Evolutionary conservation across 2,329 filamentous ascomycete genomes (phyloP), one percentile per base, ranked within the genome.

Genomic region (Pseudocercospora eumusae): DNA sequence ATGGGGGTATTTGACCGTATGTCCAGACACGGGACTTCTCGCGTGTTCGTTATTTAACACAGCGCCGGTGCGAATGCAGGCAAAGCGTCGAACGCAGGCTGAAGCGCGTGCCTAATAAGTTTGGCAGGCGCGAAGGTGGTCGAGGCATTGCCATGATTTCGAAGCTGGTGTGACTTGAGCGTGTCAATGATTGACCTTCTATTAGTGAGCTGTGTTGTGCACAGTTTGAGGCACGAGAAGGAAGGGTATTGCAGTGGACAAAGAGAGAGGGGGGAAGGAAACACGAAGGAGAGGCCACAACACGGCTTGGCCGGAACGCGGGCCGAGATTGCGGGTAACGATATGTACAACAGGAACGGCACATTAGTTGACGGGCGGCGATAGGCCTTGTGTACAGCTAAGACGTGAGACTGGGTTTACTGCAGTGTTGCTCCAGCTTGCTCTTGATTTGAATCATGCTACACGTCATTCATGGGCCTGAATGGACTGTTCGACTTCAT

Each of bases 1-100:
- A 58, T 33, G 25, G 60, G 58, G 15, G 25, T 57, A 6, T 49
- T 25, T 13, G 11, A 25, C 4, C 15, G 47, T 23, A 50, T 50
- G 4, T 50, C 44, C 44, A 47, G 20, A 15, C 36, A 15, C 33
- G n/a, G 4, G 33, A 5, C n/a, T n/a, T n/a, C 33, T 36, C 28
- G 28, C 10, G 28, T 31, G 9, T 10, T 10, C 28, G 28, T 31
- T 31, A 8, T 31, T 11, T 31, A 31, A 1, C 2, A 11, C 28
- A 9, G n/a, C n/a, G n/a, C 9, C 11, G 8, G 28, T 10, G 9
- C 28, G 28, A 31, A 11, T 31, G 9, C 28, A 31, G 28, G 8
- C 28, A 33, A 15, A 15, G 31, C 28, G 11, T 31, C 28, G 28
- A 11, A 31, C 13, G 28, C 28, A 11, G 33, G 28, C 28, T 33